Base-by-base conservation (phyloP, 106 monocot species). In the Apostasia ramifera region DNA sequence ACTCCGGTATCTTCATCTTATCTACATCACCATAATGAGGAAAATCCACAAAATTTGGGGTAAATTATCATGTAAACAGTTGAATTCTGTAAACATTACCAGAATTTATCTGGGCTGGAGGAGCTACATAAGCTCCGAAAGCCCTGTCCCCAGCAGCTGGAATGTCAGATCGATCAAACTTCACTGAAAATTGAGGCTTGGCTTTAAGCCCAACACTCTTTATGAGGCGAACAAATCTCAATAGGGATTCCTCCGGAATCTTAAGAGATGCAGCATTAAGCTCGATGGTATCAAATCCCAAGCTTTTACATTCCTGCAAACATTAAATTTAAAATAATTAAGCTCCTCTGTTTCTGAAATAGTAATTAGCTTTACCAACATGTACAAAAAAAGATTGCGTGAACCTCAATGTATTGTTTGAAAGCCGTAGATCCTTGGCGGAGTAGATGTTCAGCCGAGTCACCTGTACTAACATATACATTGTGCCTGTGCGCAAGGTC, bases 271-370 rank as follows among this genome's bases (percentile, higher is more conserved):
- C 81, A 65, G 87, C 75, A 80, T 94, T 90, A 54, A 90, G n/a
- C 55, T 94, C 93, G 48, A 90, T 80, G 44, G 90, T 86, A 70
- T 94, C 93, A 74, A 94, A 94, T 9, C 93, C 93, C 77, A 94
- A 74, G 5, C 60, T 77, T 71, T 84, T 90, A 70, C 93, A 90
- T 37, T 94, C 93, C 93, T 94, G 80, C 3, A 67, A 70, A 39
- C 8, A 9, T 56, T 43, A 7, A 72, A 59, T 49, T 55, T 5
- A 51, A 60, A 61, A 3, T 44, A 57, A 53, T 3, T 1, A 63
- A 40, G 40, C 40, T 45, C 1, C 45, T 46, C 15, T 26, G 13
- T 4, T 58, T 5, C 57, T 68, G 44, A 39, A 74, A 66, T 51
- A 38, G 52, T 8, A 2, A n/a, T 13, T 55, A 44, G 8, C 46